These are phyloP conservation scores for Solanum boliviense DNA, from an alignment of 257 asterid genomes.

Conservation along the genomic window DNA sequence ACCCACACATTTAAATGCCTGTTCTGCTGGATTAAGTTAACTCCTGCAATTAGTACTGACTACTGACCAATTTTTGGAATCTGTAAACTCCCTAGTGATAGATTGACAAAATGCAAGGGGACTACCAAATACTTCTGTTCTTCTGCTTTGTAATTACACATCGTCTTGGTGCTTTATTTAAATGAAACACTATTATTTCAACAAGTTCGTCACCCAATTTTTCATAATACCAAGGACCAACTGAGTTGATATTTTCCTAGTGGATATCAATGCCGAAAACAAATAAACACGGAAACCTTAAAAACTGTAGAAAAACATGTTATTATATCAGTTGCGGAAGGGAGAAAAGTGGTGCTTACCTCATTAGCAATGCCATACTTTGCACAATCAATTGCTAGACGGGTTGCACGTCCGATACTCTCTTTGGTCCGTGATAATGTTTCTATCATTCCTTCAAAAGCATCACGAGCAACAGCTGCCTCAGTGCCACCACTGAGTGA, in stretches of 20 bases:
- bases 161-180: neutral
- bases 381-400: conserved; percentile 98
- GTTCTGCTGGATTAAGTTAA: neutral
- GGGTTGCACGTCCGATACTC: conserved; percentile 98
- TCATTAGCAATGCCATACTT: conserved; percentile 91
- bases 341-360: conserved; percentile 30
- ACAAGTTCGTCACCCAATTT: neutral
- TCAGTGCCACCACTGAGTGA: conserved; percentile 88
- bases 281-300: neutral
- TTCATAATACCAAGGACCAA: neutral
- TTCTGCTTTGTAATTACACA: neutral
- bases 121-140: neutral
- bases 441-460: conserved; percentile 99
- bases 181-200: neutral
- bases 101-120: neutral
- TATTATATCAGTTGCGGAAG: neutral
- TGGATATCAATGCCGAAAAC: neutral
- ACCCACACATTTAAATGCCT: neutral
- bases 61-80: neutral
- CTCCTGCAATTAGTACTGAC: neutral
- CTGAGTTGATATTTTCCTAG: neutral
- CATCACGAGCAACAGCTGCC: conserved; percentile 99
- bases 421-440: conserved; percentile 97
- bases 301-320: neutral
- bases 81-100: neutral